These are phyloP conservation scores for Parasarocladium wereldwijsianum DNA, from an alignment of 2,329 filamentous ascomycete genomes.

Conservation along the genomic window DNA sequence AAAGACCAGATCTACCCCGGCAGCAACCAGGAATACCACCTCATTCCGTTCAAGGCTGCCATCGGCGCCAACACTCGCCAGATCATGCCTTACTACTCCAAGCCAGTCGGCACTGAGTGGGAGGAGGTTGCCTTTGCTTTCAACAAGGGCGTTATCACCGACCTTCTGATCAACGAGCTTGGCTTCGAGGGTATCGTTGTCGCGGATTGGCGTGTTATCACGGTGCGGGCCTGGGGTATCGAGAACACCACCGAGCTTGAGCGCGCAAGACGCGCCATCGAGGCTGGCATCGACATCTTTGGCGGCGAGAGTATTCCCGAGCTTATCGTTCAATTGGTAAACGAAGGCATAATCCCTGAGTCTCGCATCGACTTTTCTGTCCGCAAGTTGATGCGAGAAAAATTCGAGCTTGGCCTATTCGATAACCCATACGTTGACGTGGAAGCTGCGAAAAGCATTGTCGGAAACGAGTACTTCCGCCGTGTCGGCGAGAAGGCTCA, in stretches of 20 bases:
- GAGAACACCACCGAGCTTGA: conserved; percentile 27
- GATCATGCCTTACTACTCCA: conserved; percentile 37
- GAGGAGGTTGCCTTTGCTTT: conserved; percentile 34
- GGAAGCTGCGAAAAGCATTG: conserved; percentile 22
- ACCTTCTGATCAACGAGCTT: conserved; percentile 28
- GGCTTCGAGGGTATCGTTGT: conserved; percentile 36
- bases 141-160: conserved; percentile 35
- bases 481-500: conserved; percentile 13
- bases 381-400: conserved; percentile 29
- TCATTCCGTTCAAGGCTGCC: conserved; percentile 33
- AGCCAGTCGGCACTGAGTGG: conserved; percentile 29
- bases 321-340: conserved; percentile 30
- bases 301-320: conserved; percentile 33
- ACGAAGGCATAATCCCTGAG: conserved; percentile 24
- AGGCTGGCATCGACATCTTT: conserved; percentile 37
- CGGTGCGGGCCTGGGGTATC: conserved; percentile 34
- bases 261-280: conserved; percentile 25
- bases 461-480: conserved; percentile 28
- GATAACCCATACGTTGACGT: conserved; percentile 34
- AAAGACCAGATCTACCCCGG: conserved; percentile 36
- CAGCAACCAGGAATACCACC: conserved; percentile 32
- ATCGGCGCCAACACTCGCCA: conserved; percentile 32
- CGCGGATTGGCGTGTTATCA: conserved; percentile 38
- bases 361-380: conserved; percentile 29
- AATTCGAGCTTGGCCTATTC: conserved; percentile 35